Evolutionary conservation across 108 stramenopile species (phyloP).

Genomic region (Cylindrotheca fusiformis): DNA sequence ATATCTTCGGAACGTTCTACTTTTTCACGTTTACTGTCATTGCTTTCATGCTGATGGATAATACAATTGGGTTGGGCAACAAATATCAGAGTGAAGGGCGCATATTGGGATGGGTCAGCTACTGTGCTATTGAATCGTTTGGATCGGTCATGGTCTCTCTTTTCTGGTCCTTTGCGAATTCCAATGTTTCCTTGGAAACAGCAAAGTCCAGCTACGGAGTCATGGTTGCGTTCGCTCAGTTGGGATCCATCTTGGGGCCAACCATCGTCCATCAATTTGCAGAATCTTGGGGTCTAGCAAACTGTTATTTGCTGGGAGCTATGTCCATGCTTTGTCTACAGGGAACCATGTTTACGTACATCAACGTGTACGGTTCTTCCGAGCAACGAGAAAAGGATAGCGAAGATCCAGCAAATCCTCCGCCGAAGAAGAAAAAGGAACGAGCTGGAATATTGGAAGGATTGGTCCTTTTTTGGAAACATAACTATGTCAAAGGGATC

Average conservation of each 20-base stretch:
- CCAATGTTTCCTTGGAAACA: constrained; percentile 85
- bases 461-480: constrained; percentile 81
- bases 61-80: constrained; percentile 86
- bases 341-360: constrained; percentile 89
- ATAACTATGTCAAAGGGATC: constrained; percentile 97
- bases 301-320: constrained; percentile 78
- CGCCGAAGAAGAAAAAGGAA: constrained; percentile 50
- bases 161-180: constrained; percentile 96
- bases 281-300: constrained; percentile 69
- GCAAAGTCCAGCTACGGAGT: constrained; percentile 95
- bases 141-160: constrained; percentile 93
- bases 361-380: constrained; percentile 71
- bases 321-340: constrained; percentile 82
- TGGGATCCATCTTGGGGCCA: constrained; percentile 93
- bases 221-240: constrained; percentile 93
- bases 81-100: constrained; percentile 66
- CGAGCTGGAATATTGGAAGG: constrained; percentile 94
- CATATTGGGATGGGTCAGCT: constrained; percentile 93
- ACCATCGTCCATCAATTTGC: constrained; percentile 81
- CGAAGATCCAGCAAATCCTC: constrained; percentile 14
- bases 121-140: constrained; percentile 94
- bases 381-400: constrained; percentile 43
- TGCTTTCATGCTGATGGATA: constrained; percentile 74
- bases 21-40: constrained; percentile 76
- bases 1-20: constrained; percentile 95